A percentile compares a stretch with the other conserved stretches of the same genome.
Conservation (phyloP, 1,284 basidiomycete species). For the Austroboletus niveus region DNA sequence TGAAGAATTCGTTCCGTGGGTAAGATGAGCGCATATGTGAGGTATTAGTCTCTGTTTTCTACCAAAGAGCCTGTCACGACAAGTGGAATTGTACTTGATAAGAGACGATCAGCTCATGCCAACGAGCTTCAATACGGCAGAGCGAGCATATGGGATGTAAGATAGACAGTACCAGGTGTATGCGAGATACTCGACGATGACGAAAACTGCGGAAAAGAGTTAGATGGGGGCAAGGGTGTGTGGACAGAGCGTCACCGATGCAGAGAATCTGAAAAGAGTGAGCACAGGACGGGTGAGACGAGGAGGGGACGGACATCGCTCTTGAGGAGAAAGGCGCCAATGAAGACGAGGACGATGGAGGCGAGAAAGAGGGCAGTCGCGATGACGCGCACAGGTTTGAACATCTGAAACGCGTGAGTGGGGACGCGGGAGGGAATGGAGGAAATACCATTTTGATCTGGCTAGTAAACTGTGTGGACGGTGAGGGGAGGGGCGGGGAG, state of each 20-base stretch:
- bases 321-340: slow-evolving; percentile 73
- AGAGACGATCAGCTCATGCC: slow-evolving; percentile 42
- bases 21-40: slow-evolving; percentile 17
- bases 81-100: neutral
- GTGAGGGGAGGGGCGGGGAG: neutral
- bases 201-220: slow-evolving; percentile 60
- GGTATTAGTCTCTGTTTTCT: neutral
- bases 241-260: slow-evolving; percentile 39
- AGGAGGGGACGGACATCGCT: slow-evolving; percentile 55
- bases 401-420: slow-evolving; percentile 61
- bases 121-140: slow-evolving; percentile 64
- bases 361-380: slow-evolving; percentile 80
- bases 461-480: slow-evolving; percentile 57
- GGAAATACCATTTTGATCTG: slow-evolving; percentile 73
- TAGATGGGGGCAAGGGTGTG: neutral
- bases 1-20: slow-evolving; percentile 82
- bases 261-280: slow-evolving; percentile 41
- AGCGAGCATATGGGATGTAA: slow-evolving; percentile 86
- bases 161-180: slow-evolving; percentile 82
- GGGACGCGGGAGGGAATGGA: neutral
- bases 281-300: slow-evolving; percentile 4
- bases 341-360: slow-evolving; percentile 76
- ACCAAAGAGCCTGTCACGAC: neutral
- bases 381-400: slow-evolving; percentile 86
- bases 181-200: slow-evolving; percentile 82